Evolutionary conservation across 1,284 basidiomycete genomes (phyloP), one percentile per base, ranked within the genome.

Genomic region (Cystobasidiaceae sp.): DNA sequence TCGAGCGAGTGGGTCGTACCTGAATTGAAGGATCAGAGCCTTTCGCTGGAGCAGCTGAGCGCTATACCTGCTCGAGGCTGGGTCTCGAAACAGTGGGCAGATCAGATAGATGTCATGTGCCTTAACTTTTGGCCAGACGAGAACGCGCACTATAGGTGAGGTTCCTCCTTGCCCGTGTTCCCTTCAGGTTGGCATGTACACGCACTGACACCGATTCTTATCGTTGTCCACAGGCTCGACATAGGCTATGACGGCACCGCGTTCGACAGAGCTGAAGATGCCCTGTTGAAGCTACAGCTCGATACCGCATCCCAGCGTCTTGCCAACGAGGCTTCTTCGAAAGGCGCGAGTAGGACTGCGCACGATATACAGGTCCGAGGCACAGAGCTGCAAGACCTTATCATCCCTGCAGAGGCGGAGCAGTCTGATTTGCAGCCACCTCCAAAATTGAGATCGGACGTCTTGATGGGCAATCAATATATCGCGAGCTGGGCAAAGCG

Each of bases 401-500:
- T 91, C 4, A 77, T 91, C 28, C 25, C 39, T 15, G 28, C 33
- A 43, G 76, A 80, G 3, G 41, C 39, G 41, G 32, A 32, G 23
- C 15, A 50, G n/a, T 23, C 28, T 44, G 5, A 13, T 25, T n/a
- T 15, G 1, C 34, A 5, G 7, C 32, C 77, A 78, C 39, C 77
- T 80, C 15, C 69, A 77, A 8, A 69, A 71, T 13, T 81, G 81
- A 69, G 72, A 76, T 21, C 56, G 71, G 4, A 74, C 72, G 46
- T 83, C 4, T 87, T 92, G 74, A 80, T 80, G 69, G 79, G 85
- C 25, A 84, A 91, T 72, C 81, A 85, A 77, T 77, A 83, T 43
- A 86, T 91, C 43, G 82, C 83, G 68, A 88, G 84, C 71, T 92
- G 90, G 90, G 85, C 84, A 2, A 77, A 76, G 54, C 80, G 89